Percentiles rank a stretch among this genome's conserved stretches.
Evolutionary conservation across 164 flowering plant species (phyloP).

Genomic region (Kalanchoe fedtschenkoi): DNA sequence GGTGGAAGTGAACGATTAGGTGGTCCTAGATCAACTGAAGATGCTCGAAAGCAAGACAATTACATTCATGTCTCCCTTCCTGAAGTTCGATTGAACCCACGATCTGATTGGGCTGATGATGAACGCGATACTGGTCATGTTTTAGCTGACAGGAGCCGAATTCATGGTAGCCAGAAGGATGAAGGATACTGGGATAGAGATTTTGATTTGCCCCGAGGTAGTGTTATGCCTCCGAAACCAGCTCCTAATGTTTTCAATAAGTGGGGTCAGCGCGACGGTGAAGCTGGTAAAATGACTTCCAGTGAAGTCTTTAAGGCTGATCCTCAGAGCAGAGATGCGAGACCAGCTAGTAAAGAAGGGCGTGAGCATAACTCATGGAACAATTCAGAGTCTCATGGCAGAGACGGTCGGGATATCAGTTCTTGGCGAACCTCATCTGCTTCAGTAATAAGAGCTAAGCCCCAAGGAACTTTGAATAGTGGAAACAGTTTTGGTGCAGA

Average conservation of each 20-base stretch:
- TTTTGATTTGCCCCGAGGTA: conserved; percentile 53
- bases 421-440: conserved; percentile 47
- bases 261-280: conserved; percentile 38
- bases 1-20: conserved; percentile 15
- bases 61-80: conserved; percentile 62
- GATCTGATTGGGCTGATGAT: conserved; percentile 98
- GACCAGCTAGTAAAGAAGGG: conserved; percentile 49
- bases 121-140: conserved; percentile 82
- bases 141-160: conserved; percentile 39
- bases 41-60: conserved; percentile 37
- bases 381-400: conserved; percentile 21
- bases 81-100: conserved; percentile 53
- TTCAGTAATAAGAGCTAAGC: conserved; percentile 24
- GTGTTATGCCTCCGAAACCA: conserved; percentile 35
- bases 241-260: conserved; percentile 27
- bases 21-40: conserved; percentile 15
- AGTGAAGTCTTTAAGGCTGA: conserved; percentile 40
- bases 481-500: conserved; percentile 27
- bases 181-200: conserved; percentile 57
- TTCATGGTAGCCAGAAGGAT: conserved; percentile 35
- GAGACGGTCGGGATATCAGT: conserved; percentile 52
- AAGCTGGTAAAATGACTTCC: conserved; percentile 35
- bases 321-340: conserved; percentile 27
- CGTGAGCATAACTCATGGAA: conserved; percentile 54
- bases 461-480: conserved; percentile 25